Evolutionary conservation across 805 yeast species (phyloP), one percentile per base, ranked within the genome.

Genomic region (Lipomyces sp.): DNA sequence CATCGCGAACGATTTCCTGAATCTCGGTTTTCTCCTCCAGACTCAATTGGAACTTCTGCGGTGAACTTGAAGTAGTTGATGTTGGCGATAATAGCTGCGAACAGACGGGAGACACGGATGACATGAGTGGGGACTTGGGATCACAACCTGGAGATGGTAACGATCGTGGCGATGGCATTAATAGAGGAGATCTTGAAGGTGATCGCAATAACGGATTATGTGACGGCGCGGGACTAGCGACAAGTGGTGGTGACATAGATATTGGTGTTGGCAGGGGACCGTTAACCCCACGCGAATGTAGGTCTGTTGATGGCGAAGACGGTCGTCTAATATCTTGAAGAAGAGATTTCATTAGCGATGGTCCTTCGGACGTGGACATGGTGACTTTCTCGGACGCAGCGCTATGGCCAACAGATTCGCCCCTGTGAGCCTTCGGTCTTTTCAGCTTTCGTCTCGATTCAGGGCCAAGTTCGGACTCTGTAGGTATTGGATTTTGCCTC

Each of bases 1-100:
- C 80, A 24, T 81, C 79, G 53, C 91, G 77, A 10, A 90, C 87
- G 39, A 85, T 77, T 29, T 78, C 79, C 73, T 90, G 95, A 15
- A 90, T 82, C 42, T 78, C 76, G 24, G 78, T 73, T 72, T 90
- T 90, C 67, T 86, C 86, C 15, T 64, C 71, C 15, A 61, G 53
- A 32, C 64, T 62, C 35, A 66, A 53, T 35, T 35, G 42, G 30
- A 15, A 24, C 15, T 51, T 29, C 51, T 18, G 59, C 54, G 59
- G 48, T 32, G 59, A 35, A 24, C 30, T 51, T 6, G 54, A 51
- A 48, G 33, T 13, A 18, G 34, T 39, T n/a, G 65, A 34, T 4
- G 8, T 39, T 30, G 59, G 62, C 37, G 62, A 30, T 18, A 37
- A 45, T 35, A 54, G 13, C 24, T 34, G 18, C 2, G 42, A 53